phyloP scores from a whole-genome alignment of 2,329 filamentous ascomycete species.

The Apiospora phragmitis region DNA sequence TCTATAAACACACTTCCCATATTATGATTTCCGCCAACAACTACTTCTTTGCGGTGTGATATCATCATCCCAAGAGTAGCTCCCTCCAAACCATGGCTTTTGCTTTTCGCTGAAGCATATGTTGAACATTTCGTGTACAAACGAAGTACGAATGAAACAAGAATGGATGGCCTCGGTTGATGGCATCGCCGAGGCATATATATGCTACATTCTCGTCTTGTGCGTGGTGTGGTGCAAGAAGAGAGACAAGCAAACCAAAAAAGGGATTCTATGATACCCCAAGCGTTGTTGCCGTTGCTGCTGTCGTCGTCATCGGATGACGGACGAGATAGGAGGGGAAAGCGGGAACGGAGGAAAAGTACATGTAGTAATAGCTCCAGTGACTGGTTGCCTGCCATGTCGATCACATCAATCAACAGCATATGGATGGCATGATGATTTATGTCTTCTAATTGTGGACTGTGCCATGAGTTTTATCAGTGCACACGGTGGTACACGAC shows the following conservation, averaged over 20 bases:
- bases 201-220: not conserved
- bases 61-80: not conserved
- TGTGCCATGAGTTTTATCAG: too few species aligned
- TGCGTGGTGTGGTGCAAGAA: not conserved
- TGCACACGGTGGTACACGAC: not conserved
- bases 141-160: not conserved
- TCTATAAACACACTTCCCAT: not conserved
- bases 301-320: not conserved
- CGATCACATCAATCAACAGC: not conserved
- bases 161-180: not conserved
- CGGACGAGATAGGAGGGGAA: not conserved
- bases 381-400: not conserved
- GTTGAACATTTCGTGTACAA: not conserved
- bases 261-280: constrained; percentile 6
- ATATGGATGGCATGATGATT: not conserved
- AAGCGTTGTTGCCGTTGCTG: not conserved
- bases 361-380: not conserved
- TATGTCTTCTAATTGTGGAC: not conserved
- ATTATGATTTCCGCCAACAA: not conserved
- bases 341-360: not conserved
- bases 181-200: not conserved
- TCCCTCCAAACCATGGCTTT: not conserved
- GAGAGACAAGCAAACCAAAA: not conserved
- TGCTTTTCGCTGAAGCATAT: not conserved
- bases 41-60: not conserved